Evolutionary conservation across 2,329 filamentous ascomycete species (phyloP).

Genomic region (Ilyonectria destructans): DNA sequence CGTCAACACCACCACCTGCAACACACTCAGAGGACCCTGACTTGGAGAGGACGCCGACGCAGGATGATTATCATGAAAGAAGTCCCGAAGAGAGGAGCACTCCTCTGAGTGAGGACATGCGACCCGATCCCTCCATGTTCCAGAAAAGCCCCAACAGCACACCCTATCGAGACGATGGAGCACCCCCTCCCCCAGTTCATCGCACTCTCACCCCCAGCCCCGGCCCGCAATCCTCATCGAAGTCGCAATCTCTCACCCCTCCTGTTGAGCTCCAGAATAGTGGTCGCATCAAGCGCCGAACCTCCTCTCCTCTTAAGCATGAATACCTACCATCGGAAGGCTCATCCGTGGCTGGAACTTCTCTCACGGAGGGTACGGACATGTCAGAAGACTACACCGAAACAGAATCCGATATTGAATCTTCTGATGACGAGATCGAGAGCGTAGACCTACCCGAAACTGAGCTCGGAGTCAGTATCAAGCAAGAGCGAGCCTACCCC

Average conservation of each 20-base stretch:
- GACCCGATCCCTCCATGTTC: conserved; percentile 57
- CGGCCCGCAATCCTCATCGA: conserved; percentile 52
- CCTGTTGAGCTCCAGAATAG: conserved; percentile 64
- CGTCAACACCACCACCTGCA: conserved; percentile 46
- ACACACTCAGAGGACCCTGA: conserved; percentile 44
- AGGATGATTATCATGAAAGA: conserved; percentile 45
- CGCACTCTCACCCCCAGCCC: conserved; percentile 57
- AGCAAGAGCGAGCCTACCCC: conserved; percentile 40
- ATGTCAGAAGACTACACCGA: conserved; percentile 62
- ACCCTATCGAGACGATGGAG: conserved; percentile 67
- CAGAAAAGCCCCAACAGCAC: conserved; percentile 53
- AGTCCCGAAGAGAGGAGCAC: conserved; percentile 47
- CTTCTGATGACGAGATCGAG: conserved; percentile 71
- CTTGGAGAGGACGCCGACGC: conserved; percentile 58
- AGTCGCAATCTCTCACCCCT: conserved; percentile 50
- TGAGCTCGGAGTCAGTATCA: conserved; percentile 72
- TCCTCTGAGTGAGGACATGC: conserved; percentile 57
- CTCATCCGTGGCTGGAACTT: conserved; percentile 73
- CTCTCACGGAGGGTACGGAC: conserved; percentile 68
- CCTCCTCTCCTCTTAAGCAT: conserved; percentile 95
- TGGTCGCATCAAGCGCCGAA: conserved; percentile 75
- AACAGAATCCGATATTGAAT: conserved; percentile 66
- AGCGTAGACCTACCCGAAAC: conserved; percentile 74
- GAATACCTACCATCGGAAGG: conserved; percentile 91
- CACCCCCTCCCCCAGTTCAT: conserved; percentile 71